Base-by-base conservation (phyloP, 345 rosid species). In the Murraya koenigii region DNA sequence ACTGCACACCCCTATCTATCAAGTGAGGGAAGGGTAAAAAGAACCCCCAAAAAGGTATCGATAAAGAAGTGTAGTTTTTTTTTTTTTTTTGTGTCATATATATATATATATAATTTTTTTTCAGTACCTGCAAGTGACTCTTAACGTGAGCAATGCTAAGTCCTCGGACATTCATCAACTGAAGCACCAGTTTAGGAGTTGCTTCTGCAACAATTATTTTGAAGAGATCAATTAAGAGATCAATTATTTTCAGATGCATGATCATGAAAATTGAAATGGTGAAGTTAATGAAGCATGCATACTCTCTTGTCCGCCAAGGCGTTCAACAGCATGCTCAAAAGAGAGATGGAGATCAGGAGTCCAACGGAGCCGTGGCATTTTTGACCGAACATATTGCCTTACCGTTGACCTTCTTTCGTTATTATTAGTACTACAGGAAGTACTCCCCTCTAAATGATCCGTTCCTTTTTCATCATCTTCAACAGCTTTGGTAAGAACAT, bases 231-330 rank as follows among this genome's bases (percentile, higher is more conserved):
- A 15, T 52, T 17, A 64, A 1, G n/a, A 59, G 6, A 59, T n/a
- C 14, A 65, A 67, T 47, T 7, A 7, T 3, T n/a, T n/a, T 33
- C 30, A 10, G 3, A 33, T 55, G 11, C 36, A 44, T 58, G 17
- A 11, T 44, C 17, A 44, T 44, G 17, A 44, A 30, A 30, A 44
- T 44, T 44, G 49, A 47, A 65, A 61, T 3, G 36, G 35, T 52
- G 56, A 52, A 52, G 30, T 61, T 17, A 10, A 61, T 61, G 11
- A 20, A 33, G 35, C 19, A 35, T 71, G 82, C 98, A 69, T 80
- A 94, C 98, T 92, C 67, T 94, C 95, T 87, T 89, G 97, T 36
- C 97, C 96, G 17, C 98, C 97, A 69, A 94, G 97, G 78, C 92
- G 86, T 77, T 91, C 91, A 5, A 94, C 91, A 2, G 96, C 97